Conservation (phyloP, 768 basidiomycete species). For the Leucocoprinus birnbaumii region DNA sequence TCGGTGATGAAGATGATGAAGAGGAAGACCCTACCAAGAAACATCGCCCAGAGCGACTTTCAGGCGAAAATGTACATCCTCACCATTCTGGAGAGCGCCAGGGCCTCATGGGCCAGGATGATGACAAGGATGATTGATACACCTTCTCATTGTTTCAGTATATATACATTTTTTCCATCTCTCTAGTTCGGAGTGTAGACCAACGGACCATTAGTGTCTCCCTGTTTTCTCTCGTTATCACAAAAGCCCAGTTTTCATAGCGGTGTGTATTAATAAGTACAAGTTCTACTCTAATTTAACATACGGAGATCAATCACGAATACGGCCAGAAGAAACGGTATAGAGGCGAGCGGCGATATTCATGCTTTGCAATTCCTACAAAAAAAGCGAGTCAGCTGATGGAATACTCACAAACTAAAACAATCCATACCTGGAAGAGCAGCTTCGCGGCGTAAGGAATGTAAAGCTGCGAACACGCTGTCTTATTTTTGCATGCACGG, state of each 20-base stretch:
- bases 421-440: constrained; percentile 79
- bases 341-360: constrained; percentile 89
- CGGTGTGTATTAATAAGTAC: constrained; percentile 32
- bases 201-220: neutral
- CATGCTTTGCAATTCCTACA: constrained; percentile 95
- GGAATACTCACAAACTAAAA: neutral
- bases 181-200: neutral
- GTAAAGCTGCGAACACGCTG: constrained; percentile 85
- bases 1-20: constrained; percentile 77
- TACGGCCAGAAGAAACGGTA: constrained; percentile 84
- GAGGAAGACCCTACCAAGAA: constrained; percentile 50
- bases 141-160: neutral
- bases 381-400: neutral
- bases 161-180: neutral
- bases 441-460: constrained; percentile 97
- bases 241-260: constrained; percentile 8
- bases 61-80: constrained; percentile 39
- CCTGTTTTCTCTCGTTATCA: neutral
- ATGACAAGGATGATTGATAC: constrained; percentile 12
- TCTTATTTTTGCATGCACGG: constrained; percentile 96
- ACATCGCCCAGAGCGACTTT: constrained; percentile 38
- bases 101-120: constrained; percentile 52
- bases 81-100: constrained; percentile 55
- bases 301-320: constrained; percentile 53
- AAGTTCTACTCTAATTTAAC: constrained; percentile 24